These are phyloP conservation scores for Phaffomyces antillensis DNA, from an alignment of 805 yeast genomes.

Conservation along the genomic window DNA sequence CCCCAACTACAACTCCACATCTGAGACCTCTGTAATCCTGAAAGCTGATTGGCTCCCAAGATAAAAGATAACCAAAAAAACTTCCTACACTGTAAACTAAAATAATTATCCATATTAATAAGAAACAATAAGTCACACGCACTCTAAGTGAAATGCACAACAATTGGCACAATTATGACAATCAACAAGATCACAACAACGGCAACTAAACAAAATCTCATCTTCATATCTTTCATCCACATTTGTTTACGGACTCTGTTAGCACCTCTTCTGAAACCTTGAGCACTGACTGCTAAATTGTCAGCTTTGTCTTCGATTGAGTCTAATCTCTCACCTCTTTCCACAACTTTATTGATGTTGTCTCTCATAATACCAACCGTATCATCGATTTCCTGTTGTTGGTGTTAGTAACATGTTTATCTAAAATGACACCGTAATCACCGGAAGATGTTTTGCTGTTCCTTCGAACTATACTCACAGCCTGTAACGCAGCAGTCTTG, in stretches of 20 bases:
- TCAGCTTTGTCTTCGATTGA: slow-evolving; percentile 91
- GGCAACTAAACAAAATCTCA: slow-evolving; percentile 83
- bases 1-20: no score
- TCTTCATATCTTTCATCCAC: slow-evolving; percentile 99
- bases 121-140: neutral
- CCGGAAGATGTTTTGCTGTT: slow-evolving; percentile 9
- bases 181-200: slow-evolving; percentile 76
- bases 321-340: slow-evolving; percentile 87
- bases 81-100: no score
- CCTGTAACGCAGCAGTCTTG: slow-evolving; percentile 77
- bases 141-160: slow-evolving; percentile 61
- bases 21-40: no score
- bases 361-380: slow-evolving; percentile 98
- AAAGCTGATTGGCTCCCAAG: no score
- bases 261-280: slow-evolving; percentile 93
- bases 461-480: slow-evolving; percentile 40
- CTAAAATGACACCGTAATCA: slow-evolving; percentile 18
- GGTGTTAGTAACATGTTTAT: slow-evolving; percentile 20
- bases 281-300: slow-evolving; percentile 85
- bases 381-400: slow-evolving; percentile 71
- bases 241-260: slow-evolving; percentile 95
- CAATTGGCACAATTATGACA: slow-evolving; percentile 88
- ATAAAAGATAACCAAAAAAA: no score
- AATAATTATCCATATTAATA: neutral
- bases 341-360: slow-evolving; percentile 91